Evolutionary conservation across 352 stramenopile species (phyloP).

Genomic region (Pythium guiyangense): DNA sequence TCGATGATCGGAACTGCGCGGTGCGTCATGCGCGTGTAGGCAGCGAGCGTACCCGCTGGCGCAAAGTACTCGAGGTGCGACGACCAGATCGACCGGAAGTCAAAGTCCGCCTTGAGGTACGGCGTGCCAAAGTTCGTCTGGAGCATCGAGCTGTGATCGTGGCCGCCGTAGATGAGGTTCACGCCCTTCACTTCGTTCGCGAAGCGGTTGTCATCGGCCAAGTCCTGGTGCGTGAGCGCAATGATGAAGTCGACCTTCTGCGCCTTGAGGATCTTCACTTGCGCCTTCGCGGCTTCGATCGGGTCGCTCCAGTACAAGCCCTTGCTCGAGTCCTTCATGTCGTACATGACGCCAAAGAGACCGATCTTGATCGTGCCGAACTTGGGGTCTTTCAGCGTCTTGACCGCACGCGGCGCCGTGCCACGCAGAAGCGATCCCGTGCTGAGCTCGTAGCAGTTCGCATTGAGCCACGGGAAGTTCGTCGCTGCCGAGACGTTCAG

Average conservation of each 20-base stretch:
- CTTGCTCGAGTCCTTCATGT: slow-evolving; percentile 64
- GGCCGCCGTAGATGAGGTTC: slow-evolving; percentile 65
- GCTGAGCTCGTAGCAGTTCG: slow-evolving; percentile 36
- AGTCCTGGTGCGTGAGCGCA: slow-evolving; percentile 62
- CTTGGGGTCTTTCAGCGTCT: slow-evolving; percentile 27
- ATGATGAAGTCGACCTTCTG: slow-evolving; percentile 68
- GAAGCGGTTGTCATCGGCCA: slow-evolving; percentile 67
- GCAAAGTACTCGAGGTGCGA: slow-evolving; percentile 61
- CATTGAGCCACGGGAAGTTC: slow-evolving; percentile 28
- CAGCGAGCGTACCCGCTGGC: slow-evolving; percentile 19
- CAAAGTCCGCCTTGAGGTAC: slow-evolving; percentile 31
- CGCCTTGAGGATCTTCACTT: slow-evolving; percentile 37
- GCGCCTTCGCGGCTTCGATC: slow-evolving; percentile 41
- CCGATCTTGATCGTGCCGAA: slow-evolving; percentile 53
- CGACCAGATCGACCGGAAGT: slow-evolving; percentile 70
- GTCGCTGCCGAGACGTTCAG: slow-evolving; percentile 51
- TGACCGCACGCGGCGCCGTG: slow-evolving; percentile 45
- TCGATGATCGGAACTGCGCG: slow-evolving; percentile 47
- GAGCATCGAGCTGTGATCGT: slow-evolving; percentile 8
- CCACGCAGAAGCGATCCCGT: slow-evolving; percentile 44
- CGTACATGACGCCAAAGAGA: slow-evolving; percentile 77
- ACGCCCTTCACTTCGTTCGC: slow-evolving; percentile 61
- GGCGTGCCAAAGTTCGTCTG: too few relatives aligned
- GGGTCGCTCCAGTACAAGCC: slow-evolving; percentile 65
- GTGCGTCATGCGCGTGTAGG: slow-evolving; percentile 48